phyloP scores from a whole-genome alignment of 352 stramenopile species.

The Phytopythium litorale region DNA sequence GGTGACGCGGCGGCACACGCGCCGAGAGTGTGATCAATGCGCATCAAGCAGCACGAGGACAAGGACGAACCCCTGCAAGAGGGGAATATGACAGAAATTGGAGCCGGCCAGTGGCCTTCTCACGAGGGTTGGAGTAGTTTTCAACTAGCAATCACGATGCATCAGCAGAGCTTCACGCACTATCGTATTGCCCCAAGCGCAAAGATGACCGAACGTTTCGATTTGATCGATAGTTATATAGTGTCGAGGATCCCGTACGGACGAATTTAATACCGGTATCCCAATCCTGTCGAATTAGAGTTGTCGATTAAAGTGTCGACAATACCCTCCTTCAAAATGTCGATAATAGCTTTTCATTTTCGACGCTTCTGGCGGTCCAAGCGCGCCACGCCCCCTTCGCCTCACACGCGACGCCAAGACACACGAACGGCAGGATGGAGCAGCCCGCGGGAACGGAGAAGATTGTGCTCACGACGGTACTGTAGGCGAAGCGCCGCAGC shows the following conservation, averaged over 20 bases:
- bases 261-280: not conserved
- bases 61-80: slow-evolving; percentile 12
- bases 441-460: slow-evolving; percentile 65
- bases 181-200: slow-evolving; percentile 93
- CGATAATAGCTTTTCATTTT: slow-evolving; percentile 1
- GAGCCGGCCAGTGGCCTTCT: slow-evolving; percentile 86
- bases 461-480: slow-evolving; percentile 72
- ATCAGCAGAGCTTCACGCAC: slow-evolving; percentile 92
- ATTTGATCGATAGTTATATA: too few species aligned
- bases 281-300: not conserved
- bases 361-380: slow-evolving; percentile 6
- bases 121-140: slow-evolving; percentile 93
- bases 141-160: slow-evolving; percentile 94
- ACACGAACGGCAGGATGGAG: slow-evolving; percentile 45
- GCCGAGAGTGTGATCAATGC: too few species aligned
- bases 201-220: slow-evolving; percentile 51
- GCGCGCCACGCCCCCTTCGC: not conserved
- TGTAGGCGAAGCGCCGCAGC: not conserved
- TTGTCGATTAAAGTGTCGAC: not conserved
- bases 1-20: too few species aligned
- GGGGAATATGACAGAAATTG: slow-evolving; percentile 91
- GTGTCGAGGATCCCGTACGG: slow-evolving; percentile 24
- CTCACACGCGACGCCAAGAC: slow-evolving; percentile 12
- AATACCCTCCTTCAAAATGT: not conserved
- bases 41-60: too few species aligned